Conservation (phyloP, 176 grass and related monocot species). For the Oryza meridionalis region DNA sequence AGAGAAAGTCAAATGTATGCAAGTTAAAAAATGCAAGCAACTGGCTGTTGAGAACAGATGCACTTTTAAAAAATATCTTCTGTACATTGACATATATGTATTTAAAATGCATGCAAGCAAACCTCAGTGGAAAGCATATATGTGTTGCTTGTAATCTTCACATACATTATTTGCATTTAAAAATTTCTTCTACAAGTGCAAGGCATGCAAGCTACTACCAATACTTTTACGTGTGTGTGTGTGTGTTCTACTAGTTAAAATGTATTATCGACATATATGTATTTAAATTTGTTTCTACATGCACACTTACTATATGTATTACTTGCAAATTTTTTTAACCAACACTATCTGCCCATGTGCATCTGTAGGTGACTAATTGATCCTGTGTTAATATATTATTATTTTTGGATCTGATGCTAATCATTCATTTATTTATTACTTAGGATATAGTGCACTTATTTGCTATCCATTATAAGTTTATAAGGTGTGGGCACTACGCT, state of each 20-base stretch:
- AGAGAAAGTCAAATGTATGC: slow-evolving; percentile 20
- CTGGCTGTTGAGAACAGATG: not conserved
- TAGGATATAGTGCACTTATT: not conserved
- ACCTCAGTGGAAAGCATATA: not conserved
- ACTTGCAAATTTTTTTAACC: not conserved
- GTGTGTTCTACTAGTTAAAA: not conserved
- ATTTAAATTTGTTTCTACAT: not conserved
- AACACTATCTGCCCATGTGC: not conserved
- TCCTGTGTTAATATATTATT: not conserved
- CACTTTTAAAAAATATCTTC: not conserved
- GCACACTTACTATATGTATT: not conserved
- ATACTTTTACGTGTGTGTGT: not conserved
- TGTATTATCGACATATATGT: not conserved
- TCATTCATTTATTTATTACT: not conserved
- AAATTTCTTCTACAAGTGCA: not conserved
- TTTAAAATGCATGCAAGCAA: not conserved
- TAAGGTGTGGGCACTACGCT: not conserved
- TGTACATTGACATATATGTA: not conserved
- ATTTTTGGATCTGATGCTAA: not conserved
- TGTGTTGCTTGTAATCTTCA: not conserved
- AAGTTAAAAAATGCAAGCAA: not conserved
- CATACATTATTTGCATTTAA: not conserved
- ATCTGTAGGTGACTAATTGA: not conserved
- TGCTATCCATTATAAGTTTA: not conserved
- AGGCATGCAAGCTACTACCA: not conserved